These are phyloP conservation scores for Cladosporium austrohemisphaericum DNA, from an alignment of 2,329 filamentous ascomycete species.

Conservation along the genomic window DNA sequence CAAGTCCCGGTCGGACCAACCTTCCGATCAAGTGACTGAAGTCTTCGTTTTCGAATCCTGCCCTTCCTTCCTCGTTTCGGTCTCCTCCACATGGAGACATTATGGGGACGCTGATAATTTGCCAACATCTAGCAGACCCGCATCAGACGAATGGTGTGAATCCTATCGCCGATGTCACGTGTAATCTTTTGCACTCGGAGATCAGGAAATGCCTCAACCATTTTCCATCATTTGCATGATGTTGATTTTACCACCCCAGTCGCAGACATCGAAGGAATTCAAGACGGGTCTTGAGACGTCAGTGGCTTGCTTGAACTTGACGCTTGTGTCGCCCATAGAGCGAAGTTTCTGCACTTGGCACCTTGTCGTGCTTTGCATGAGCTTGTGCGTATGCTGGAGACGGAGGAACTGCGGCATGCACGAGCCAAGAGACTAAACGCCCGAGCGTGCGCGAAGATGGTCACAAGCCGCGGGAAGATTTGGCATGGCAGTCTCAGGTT, in stretches of 20 bases:
- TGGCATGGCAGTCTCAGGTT: slow-evolving; percentile 1
- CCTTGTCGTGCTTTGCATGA: slow-evolving; percentile 7
- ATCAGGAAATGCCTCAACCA: neutral
- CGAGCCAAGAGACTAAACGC: slow-evolving; percentile 9
- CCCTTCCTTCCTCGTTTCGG: neutral
- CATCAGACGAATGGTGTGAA: slow-evolving; percentile 5
- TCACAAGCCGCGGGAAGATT: slow-evolving; percentile 7
- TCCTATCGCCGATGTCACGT: slow-evolving; percentile 15
- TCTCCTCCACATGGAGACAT: slow-evolving; percentile 11
- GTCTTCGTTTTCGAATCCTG: neutral
- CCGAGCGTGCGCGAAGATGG: neutral
- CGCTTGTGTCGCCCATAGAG: neutral
- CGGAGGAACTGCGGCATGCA: slow-evolving; percentile 12
- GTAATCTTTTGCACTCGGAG: neutral
- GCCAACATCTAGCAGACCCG: slow-evolving; percentile 7
- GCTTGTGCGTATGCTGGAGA: slow-evolving; percentile 1
- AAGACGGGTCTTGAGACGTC: neutral
- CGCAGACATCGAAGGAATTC: neutral
- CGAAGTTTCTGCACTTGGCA: slow-evolving; percentile 13
- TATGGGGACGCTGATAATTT: slow-evolving; percentile 8
- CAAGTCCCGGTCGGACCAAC: neutral
- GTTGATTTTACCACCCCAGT: neutral
- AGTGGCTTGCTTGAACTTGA: neutral
- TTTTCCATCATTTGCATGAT: neutral
- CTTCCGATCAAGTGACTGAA: slow-evolving; percentile 1